Evolutionary conservation across 179 eudicot species (phyloP).

Genomic region (Vitellaria paradoxa): DNA sequence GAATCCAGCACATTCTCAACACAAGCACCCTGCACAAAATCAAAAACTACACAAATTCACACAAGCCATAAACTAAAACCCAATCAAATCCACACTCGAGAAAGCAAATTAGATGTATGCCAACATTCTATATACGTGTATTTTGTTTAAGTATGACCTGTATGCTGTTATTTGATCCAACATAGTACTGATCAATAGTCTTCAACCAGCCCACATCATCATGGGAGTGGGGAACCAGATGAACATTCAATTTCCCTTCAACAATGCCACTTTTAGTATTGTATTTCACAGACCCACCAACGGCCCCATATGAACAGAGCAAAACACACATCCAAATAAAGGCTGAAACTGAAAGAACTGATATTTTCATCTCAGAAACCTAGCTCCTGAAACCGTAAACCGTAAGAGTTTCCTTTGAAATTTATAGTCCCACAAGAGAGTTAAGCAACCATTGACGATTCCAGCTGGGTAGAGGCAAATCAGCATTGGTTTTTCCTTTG

Average conservation of each 20-base stretch:
- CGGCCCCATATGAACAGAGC: constrained; percentile 22
- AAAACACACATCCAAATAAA: constrained; percentile 25
- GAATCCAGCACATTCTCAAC: constrained; percentile 86
- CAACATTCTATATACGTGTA: neutral
- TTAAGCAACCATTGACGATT: neutral
- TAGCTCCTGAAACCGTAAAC: neutral
- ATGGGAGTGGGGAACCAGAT: constrained; percentile 93
- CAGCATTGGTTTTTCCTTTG: neutral
- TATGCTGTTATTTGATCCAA: constrained; percentile 72
- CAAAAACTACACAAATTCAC: neutral
- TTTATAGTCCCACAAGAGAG: neutral
- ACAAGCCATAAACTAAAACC: neutral
- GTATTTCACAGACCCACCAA: constrained; percentile 43
- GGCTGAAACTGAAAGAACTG: constrained; percentile 8
- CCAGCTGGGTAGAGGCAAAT: neutral
- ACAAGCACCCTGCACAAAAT: constrained; percentile 69
- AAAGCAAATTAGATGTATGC: neutral
- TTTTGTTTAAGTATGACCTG: constrained; percentile 41
- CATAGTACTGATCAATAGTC: constrained; percentile 93
- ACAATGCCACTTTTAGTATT: constrained; percentile 53
- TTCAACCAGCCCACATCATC: constrained; percentile 99
- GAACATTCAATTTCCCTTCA: constrained; percentile 80
- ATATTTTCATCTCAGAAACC: constrained; percentile 8
- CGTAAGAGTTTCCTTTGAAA: neutral
- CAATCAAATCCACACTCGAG: neutral